phyloP scores from a whole-genome alignment of 176 grass and related monocot species.

The Ensete ventricosum region DNA sequence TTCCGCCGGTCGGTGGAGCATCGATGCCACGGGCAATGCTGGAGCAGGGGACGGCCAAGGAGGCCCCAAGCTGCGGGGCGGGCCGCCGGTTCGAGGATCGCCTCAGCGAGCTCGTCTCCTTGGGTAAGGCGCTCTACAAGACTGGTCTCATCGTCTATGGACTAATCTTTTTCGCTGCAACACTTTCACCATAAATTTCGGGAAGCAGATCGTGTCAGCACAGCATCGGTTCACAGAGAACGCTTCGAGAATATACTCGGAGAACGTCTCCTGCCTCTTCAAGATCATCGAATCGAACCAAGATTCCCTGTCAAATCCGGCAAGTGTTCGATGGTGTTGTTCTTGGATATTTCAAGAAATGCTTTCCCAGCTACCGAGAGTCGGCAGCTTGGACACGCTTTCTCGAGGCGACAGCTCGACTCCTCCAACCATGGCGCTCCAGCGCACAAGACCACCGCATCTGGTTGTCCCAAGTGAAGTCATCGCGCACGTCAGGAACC shows the following conservation, averaged over 20 bases:
- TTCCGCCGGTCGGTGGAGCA: not conserved
- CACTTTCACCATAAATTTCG: too few species aligned
- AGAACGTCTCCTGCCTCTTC: too few species aligned
- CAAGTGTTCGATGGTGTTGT: not conserved
- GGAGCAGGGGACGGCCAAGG: not conserved
- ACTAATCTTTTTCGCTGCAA: too few species aligned
- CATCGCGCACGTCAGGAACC: not conserved
- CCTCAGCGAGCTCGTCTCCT: conserved; percentile 82
- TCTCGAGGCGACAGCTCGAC: not conserved
- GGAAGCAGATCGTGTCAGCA: too few species aligned
- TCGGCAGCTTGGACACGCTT: not conserved
- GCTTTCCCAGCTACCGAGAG: not conserved
- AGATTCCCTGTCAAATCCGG: not conserved
- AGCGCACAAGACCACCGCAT: not conserved
- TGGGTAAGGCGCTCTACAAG: conserved; percentile 86
- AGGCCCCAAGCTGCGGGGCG: conserved; percentile 54
- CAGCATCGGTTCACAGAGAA: too few species aligned
- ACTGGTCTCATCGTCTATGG: too few species aligned
- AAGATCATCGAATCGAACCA: not conserved
- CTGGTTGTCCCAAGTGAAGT: not conserved
- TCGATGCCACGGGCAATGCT: not conserved
- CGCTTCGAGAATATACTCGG: too few species aligned
- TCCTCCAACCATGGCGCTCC: not conserved
- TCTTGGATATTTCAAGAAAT: not conserved
- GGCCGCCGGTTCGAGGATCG: conserved; percentile 65